These are phyloP conservation scores for Vaccinium macrocarpon DNA, from an alignment of 148 eudicot species.

Conservation along the genomic window DNA sequence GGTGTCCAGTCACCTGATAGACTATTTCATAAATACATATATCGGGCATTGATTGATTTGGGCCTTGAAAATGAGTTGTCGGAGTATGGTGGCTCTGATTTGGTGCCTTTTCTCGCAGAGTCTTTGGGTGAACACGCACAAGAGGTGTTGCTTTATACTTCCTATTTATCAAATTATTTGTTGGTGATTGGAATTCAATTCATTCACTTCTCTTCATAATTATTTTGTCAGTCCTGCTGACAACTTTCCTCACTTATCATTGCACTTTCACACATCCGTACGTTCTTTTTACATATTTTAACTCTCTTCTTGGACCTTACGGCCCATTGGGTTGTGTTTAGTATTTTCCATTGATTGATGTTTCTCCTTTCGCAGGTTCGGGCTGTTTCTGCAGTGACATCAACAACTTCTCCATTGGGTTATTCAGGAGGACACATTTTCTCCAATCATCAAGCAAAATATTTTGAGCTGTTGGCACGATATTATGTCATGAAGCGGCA, in stretches of 20 bases:
- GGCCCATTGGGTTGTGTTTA: not conserved
- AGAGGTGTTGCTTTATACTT: slow-evolving; percentile 41
- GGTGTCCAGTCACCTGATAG: too few relatives aligned
- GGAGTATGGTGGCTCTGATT: slow-evolving; percentile 95
- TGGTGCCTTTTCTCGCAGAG: slow-evolving; percentile 88
- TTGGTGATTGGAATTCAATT: not conserved
- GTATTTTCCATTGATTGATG: slow-evolving; percentile 1
- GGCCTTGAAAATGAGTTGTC: too few relatives aligned
- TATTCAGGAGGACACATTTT: slow-evolving; percentile 43
- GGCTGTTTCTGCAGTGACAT: slow-evolving; percentile 39
- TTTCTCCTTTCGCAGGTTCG: slow-evolving; percentile 37
- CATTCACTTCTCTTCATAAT: not conserved
- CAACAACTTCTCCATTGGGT: slow-evolving; percentile 37
- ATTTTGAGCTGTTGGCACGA: slow-evolving; percentile 82
- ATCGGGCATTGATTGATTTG: too few relatives aligned
- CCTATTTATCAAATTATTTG: not conserved
- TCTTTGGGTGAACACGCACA: slow-evolving; percentile 53
- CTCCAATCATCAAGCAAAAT: slow-evolving; percentile 67
- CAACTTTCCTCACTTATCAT: not conserved
- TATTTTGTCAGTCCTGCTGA: not conserved
- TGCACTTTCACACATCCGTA: not conserved
- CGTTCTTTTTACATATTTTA: not conserved
- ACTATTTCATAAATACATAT: too few relatives aligned
- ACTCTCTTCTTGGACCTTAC: not conserved
- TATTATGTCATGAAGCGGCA: slow-evolving; percentile 93